Evolutionary conservation across 139 green algal genomes (phyloP).

Genomic region (Picochlorum sp.): DNA sequence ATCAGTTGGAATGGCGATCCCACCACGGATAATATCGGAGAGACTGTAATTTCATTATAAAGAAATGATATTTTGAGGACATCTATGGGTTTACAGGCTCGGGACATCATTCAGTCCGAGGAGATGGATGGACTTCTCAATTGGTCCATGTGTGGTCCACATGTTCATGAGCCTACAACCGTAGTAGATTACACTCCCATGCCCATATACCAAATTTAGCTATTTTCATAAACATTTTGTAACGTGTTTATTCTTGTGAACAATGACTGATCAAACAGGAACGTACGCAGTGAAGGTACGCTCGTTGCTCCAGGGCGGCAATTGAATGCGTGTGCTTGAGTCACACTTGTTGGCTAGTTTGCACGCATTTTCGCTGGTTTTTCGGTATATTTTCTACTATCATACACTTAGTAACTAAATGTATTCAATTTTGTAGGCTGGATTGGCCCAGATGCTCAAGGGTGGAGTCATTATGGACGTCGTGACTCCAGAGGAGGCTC

Average conservation of each 20-base stretch:
- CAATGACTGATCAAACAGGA: slow-evolving; percentile 17
- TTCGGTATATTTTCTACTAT: not conserved
- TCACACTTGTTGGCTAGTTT: not conserved
- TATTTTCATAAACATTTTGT: not conserved
- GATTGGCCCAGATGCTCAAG: slow-evolving; percentile 97
- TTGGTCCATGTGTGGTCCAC: not conserved
- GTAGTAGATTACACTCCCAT: not conserved
- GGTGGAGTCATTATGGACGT: slow-evolving; percentile 99
- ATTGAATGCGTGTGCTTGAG: not conserved
- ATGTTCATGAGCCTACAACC: not conserved
- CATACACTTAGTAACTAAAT: not conserved
- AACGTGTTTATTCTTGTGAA: not conserved
- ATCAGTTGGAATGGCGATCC: slow-evolving; percentile 60
- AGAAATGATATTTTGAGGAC: not conserved
- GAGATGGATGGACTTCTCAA: not conserved
- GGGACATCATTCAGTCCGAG: not conserved
- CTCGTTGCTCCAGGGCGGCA: too few species aligned
- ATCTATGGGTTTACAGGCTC: not conserved
- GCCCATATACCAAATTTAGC: not conserved
- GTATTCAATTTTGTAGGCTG: slow-evolving; percentile 55
- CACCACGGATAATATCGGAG: slow-evolving; percentile 8
- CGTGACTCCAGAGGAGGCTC: slow-evolving; percentile 90
- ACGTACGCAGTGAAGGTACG: slow-evolving; percentile 76
- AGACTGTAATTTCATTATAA: not conserved
- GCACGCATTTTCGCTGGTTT: not conserved